Percentiles rank a stretch among this genome's conserved stretches.
phyloP scores from a whole-genome alignment of 805 yeast genomes.

The Candida odintsovae region DNA sequence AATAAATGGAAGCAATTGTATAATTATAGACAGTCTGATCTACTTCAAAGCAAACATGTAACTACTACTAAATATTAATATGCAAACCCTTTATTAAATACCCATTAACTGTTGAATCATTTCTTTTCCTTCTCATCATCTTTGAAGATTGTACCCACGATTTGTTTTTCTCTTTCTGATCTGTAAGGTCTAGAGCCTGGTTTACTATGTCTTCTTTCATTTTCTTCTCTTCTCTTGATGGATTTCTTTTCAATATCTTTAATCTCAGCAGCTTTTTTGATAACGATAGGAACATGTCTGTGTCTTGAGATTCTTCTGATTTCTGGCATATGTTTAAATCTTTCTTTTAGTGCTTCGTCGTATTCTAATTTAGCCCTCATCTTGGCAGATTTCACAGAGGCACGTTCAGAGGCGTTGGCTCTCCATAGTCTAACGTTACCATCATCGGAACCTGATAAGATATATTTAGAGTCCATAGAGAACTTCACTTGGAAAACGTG shows the following conservation, averaged over 20 bases:
- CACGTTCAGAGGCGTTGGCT: slow-evolving; percentile 76
- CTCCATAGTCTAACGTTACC: slow-evolving; percentile 95
- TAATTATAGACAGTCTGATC: slow-evolving; percentile 6
- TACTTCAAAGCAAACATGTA: not conserved
- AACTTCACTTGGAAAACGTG: slow-evolving; percentile 78
- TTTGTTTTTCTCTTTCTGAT: slow-evolving; percentile 81
- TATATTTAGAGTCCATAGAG: slow-evolving; percentile 85
- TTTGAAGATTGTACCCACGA: slow-evolving; percentile 73
- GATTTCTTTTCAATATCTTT: slow-evolving; percentile 70
- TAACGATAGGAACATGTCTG: slow-evolving; percentile 82
- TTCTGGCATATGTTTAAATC: slow-evolving; percentile 96
- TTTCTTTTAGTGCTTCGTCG: slow-evolving; percentile 84
- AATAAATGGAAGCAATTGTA: not conserved
- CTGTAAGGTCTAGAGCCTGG: slow-evolving; percentile 50
- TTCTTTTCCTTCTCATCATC: slow-evolving; percentile 29
- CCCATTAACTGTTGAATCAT: not conserved
- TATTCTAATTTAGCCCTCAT: slow-evolving; percentile 83
- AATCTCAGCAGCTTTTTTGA: slow-evolving; percentile 86
- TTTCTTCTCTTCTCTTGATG: slow-evolving; percentile 74
- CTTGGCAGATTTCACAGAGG: slow-evolving; percentile 73
- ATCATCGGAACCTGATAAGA: slow-evolving; percentile 90
- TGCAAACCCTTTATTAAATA: slow-evolving; percentile 3
- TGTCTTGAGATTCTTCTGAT: slow-evolving; percentile 84
- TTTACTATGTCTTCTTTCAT: slow-evolving; percentile 74
- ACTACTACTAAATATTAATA: not conserved